Evolutionary conservation across 768 basidiomycete genomes (phyloP).

Genomic region (Podaxis sp.): DNA sequence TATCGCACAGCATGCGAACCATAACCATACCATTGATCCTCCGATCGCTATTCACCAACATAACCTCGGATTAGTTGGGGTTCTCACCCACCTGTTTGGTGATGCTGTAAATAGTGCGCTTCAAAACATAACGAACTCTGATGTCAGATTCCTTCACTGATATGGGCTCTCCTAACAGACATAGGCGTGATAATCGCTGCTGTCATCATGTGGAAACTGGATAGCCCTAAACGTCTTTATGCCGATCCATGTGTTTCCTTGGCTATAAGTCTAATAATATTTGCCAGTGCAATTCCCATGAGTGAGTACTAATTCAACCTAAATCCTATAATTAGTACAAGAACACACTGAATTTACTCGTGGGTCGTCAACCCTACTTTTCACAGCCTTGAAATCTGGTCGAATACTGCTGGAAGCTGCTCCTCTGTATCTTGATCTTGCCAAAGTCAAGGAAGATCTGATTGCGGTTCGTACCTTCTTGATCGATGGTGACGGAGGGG

Average conservation of each 20-base stretch:
- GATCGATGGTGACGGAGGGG: background rate
- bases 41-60: constrained; percentile 27
- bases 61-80: constrained; percentile 44
- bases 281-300: constrained; percentile 46
- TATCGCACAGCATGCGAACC: constrained; percentile 38
- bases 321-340: background rate
- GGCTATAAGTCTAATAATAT: constrained; percentile 47
- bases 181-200: constrained; percentile 51
- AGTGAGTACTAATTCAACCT: constrained; percentile 27
- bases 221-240: constrained; percentile 38
- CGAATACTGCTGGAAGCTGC: constrained; percentile 50
- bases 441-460: constrained; percentile 45
- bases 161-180: constrained; percentile 26
- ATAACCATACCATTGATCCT: constrained; percentile 43
- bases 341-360: background rate
- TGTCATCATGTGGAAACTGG: constrained; percentile 42
- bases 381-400: constrained; percentile 38
- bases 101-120: constrained; percentile 49
- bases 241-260: constrained; percentile 51
- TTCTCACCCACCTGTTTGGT: constrained; percentile 47
- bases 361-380: background rate
- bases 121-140: background rate
- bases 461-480: constrained; percentile 29
- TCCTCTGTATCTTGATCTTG: constrained; percentile 44
- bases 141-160: background rate